Percentiles rank a stretch among this genome's conserved stretches.
phyloP scores from a whole-genome alignment of 768 basidiomycete species.

The Leccinum subgranulosum region DNA sequence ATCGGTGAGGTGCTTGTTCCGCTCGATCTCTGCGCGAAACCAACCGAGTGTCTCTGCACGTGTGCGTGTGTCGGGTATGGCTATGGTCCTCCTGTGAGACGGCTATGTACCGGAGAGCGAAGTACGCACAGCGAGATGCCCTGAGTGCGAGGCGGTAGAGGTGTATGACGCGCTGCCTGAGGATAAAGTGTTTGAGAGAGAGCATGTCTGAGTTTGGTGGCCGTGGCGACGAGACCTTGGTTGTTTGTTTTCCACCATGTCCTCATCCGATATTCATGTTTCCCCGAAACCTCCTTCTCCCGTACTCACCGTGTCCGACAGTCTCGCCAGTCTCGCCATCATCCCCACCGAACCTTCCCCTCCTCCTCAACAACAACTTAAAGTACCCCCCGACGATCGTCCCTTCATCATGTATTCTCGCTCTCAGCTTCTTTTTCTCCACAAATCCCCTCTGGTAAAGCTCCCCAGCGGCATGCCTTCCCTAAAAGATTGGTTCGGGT shows the following conservation, averaged over 20 bases:
- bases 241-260: conserved; percentile 30
- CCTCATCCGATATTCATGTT: conserved; percentile 21
- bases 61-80: conserved; percentile 56
- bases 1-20: conserved; percentile 55
- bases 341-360: conserved; percentile 13
- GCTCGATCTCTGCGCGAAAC: conserved; percentile 72
- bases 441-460: conserved; percentile 72
- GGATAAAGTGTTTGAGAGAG: conserved; percentile 74
- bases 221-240: conserved; percentile 1
- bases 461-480: conserved; percentile 74
- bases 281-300: conserved; percentile 10
- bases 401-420: conserved; percentile 69
- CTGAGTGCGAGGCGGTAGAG: conserved; percentile 70
- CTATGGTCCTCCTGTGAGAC: conserved; percentile 36
- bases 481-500: conserved; percentile 90
- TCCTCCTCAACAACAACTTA: conserved; percentile 8
- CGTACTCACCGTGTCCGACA: conserved; percentile 30
- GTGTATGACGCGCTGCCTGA: conserved; percentile 55
- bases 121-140: conserved; percentile 55
- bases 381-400: conserved; percentile 21
- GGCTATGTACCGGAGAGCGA: not conserved
- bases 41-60: conserved; percentile 67
- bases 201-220: conserved; percentile 22
- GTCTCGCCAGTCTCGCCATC: conserved; percentile 33
- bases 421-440: conserved; percentile 61